A percentile compares a stretch with the other conserved stretches of the same genome.
Evolutionary conservation across 768 basidiomycete genomes (phyloP).

Genomic region (Hygrophoropsis aurantiaca): DNA sequence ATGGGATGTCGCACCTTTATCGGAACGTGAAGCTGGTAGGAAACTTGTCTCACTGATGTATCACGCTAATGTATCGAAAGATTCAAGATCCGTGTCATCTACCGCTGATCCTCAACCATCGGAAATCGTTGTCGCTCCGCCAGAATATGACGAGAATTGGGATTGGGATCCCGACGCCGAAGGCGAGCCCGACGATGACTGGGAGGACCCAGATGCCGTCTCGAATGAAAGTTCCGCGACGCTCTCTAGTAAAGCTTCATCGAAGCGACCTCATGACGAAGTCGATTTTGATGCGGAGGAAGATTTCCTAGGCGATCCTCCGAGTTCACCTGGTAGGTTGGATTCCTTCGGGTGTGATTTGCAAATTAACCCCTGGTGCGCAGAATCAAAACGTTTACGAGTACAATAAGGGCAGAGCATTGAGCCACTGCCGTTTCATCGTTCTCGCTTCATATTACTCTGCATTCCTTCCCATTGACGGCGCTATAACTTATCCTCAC

Average conservation of each 20-base stretch:
- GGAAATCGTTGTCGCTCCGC: slow-evolving; percentile 14
- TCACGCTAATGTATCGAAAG: too few species aligned
- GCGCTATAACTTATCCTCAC: slow-evolving; percentile 25
- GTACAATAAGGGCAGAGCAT: slow-evolving; percentile 29
- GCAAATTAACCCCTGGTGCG: background rate
- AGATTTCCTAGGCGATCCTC: slow-evolving; percentile 27
- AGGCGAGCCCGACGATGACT: slow-evolving; percentile 42
- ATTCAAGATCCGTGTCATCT: too few species aligned
- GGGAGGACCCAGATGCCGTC: slow-evolving; percentile 46
- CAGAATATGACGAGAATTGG: slow-evolving; percentile 20
- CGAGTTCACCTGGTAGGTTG: slow-evolving; percentile 47
- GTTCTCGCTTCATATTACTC: slow-evolving; percentile 3
- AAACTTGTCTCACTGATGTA: background rate
- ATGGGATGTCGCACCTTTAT: slow-evolving; percentile 24
- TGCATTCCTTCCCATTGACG: background rate
- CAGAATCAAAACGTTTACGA: slow-evolving; percentile 47
- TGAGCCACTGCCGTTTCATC: too few species aligned
- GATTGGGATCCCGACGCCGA: slow-evolving; percentile 43
- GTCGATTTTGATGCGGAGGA: slow-evolving; percentile 44
- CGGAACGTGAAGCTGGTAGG: slow-evolving; percentile 32
- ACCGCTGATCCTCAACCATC: slow-evolving; percentile 9
- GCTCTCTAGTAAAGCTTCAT: slow-evolving; percentile 51
- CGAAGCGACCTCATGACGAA: slow-evolving; percentile 50
- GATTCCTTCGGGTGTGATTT: background rate
- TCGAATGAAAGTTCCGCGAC: slow-evolving; percentile 56